phyloP scores from a whole-genome alignment of 139 green algal species.

The Ulvella scutata region DNA sequence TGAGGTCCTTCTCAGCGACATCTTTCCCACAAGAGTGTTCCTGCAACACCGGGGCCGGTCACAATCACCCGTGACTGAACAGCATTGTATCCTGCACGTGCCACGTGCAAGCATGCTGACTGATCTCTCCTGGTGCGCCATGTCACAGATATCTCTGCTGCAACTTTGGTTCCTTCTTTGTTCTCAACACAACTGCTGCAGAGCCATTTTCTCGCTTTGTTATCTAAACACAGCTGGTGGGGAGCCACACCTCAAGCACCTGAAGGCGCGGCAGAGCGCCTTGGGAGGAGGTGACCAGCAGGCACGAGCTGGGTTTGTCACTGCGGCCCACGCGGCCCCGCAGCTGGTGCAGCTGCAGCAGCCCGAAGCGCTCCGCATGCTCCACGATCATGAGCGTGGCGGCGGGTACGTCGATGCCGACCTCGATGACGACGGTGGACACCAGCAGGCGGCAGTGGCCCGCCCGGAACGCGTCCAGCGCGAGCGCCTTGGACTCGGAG shows the following conservation, averaged over 20 bases:
- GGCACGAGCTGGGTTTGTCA: neutral
- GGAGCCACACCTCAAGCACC: neutral
- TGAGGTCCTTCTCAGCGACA: neutral
- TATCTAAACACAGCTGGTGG: slow-evolving; percentile 34
- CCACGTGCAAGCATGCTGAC: neutral
- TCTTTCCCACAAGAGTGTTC: neutral
- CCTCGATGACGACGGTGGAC: slow-evolving; percentile 79
- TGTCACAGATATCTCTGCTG: too few relatives aligned
- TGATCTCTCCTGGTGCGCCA: too few relatives aligned
- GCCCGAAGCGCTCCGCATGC: slow-evolving; percentile 71
- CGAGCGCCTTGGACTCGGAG: slow-evolving; percentile 35
- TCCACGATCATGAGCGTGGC: slow-evolving; percentile 85
- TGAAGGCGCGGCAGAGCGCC: neutral
- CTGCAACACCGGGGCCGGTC: neutral
- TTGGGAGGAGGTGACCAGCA: neutral
- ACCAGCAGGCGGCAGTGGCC: slow-evolving; percentile 58
- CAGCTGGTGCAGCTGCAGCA: slow-evolving; percentile 91
- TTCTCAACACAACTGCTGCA: too few relatives aligned
- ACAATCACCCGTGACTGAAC: neutral
- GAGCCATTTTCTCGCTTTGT: too few relatives aligned
- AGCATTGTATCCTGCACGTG: neutral
- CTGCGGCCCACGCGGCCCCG: slow-evolving; percentile 63
- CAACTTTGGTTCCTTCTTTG: too few relatives aligned
- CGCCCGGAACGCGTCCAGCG: slow-evolving; percentile 28
- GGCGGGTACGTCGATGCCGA: slow-evolving; percentile 77